These are phyloP conservation scores for Eutrema salsugineum DNA, from an alignment of 441 rosid genomes.

Conservation along the genomic window DNA sequence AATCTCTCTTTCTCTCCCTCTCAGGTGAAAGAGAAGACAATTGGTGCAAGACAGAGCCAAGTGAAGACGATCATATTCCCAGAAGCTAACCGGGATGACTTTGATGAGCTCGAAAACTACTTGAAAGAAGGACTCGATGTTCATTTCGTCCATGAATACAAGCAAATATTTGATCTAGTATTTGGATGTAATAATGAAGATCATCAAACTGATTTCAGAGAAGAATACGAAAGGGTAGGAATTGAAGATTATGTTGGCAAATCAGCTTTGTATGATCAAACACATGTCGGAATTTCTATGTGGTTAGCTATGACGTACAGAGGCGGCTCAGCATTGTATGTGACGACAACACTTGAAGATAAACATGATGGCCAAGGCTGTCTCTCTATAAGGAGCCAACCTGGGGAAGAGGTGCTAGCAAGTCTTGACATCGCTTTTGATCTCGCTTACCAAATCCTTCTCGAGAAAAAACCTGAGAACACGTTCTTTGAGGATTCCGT, in stretches of 20 bases:
- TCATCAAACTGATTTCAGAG: too few species aligned
- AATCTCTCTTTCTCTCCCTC: too few species aligned
- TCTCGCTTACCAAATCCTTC: conserved; percentile 30
- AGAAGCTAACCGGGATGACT: conserved; percentile 71
- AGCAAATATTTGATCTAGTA: conserved; percentile 57
- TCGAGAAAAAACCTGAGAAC: conserved; percentile 57
- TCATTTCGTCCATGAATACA: conserved; percentile 67
- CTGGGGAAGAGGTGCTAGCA: conserved; percentile 90
- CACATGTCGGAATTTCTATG: too few species aligned
- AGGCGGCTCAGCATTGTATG: conserved; percentile 90
- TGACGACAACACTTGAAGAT: conserved; percentile 72
- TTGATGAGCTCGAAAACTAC: conserved; percentile 61
- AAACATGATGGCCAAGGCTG: conserved; percentile 78
- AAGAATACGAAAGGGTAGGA: too few species aligned
- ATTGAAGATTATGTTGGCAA: too few species aligned
- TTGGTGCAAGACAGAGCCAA: conserved; percentile 72
- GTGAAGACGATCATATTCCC: conserved; percentile 75
- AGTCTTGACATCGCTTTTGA: conserved; percentile 47
- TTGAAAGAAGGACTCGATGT: conserved; percentile 82
- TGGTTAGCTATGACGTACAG: conserved; percentile 77
- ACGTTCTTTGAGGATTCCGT: conserved; percentile 64
- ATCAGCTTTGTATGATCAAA: too few species aligned
- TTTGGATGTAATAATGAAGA: conserved; percentile 27
- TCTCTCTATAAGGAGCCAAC: conserved; percentile 69
- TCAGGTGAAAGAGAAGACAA: conserved; percentile 90